phyloP scores from a whole-genome alignment of 306 rosid genomes.

The Fragaria vesca region DNA sequence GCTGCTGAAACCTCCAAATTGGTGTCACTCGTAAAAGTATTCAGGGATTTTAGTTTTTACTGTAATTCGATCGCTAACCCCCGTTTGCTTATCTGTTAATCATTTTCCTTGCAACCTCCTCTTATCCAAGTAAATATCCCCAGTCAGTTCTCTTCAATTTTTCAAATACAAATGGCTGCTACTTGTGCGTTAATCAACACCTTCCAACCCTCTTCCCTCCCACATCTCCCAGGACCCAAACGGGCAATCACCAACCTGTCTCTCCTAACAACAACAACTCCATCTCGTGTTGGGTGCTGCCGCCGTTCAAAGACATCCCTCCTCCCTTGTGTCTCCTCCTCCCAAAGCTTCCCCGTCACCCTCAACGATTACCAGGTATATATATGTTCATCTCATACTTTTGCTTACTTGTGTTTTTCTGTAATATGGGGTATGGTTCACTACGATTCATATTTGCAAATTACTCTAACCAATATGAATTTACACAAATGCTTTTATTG shows the following conservation, averaged over 20 bases:
- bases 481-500: too few species aligned
- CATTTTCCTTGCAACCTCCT: too few species aligned
- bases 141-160: neutral
- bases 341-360: constrained; percentile 51
- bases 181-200: constrained; percentile 8
- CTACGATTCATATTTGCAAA: too few species aligned
- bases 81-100: too few species aligned
- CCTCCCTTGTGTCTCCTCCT: constrained; percentile 33
- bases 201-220: constrained; percentile 22
- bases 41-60: too few species aligned
- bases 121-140: too few species aligned
- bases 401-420: neutral
- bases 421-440: too few species aligned
- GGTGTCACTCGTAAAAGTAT: too few species aligned
- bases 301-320: constrained; percentile 9
- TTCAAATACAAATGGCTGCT: constrained; percentile 6
- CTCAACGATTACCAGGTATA: constrained; percentile 71
- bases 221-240: constrained; percentile 22
- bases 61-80: too few species aligned
- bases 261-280: constrained; percentile 10
- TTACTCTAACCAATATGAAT: too few species aligned
- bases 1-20: too few species aligned
- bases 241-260: constrained; percentile 6
- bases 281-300: constrained; percentile 13
- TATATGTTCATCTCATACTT: neutral